These are phyloP conservation scores for Aspergillus hiratsukae DNA, from an alignment of 2,329 filamentous ascomycete species.

Conservation along the genomic window DNA sequence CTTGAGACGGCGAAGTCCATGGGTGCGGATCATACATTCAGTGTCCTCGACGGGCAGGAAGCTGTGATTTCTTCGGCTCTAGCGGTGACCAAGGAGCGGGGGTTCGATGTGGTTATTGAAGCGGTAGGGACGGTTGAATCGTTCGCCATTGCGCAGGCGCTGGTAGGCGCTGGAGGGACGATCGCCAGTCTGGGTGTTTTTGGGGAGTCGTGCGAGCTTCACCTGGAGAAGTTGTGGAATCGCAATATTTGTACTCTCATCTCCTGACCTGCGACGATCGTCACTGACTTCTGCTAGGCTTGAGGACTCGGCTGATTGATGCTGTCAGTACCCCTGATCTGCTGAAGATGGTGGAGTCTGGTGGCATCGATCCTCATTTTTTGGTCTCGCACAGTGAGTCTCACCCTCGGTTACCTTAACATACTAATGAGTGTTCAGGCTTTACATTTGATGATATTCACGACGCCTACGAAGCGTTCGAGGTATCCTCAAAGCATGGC, in stretches of 20 bases:
- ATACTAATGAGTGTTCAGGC: conserved; percentile 16
- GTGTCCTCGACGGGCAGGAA: conserved; percentile 33
- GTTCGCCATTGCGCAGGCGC: conserved; percentile 48
- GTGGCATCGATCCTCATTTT: conserved; percentile 5
- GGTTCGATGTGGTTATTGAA: conserved; percentile 54
- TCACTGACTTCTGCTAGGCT: neutral
- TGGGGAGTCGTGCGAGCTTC: conserved; percentile 45
- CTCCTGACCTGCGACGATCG: neutral
- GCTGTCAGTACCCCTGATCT: neutral
- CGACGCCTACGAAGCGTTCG: conserved; percentile 43
- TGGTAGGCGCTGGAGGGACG: conserved; percentile 48
- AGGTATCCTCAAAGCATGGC: conserved; percentile 38
- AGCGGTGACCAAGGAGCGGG: conserved; percentile 44
- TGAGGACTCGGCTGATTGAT: neutral
- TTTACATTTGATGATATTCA: conserved; percentile 44
- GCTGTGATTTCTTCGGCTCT: conserved; percentile 24
- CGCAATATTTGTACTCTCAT: conserved; percentile 44
- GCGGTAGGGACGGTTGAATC: conserved; percentile 51
- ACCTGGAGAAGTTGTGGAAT: conserved; percentile 50
- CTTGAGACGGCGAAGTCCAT: conserved; percentile 44
- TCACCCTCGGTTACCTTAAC: neutral
- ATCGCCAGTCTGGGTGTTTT: conserved; percentile 55
- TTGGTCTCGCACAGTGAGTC: conserved; percentile 13
- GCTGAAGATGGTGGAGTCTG: neutral
- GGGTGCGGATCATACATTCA: conserved; percentile 43